phyloP scores from a whole-genome alignment of 2,329 filamentous ascomycete genomes.

The Keithomyces neogunnii region DNA sequence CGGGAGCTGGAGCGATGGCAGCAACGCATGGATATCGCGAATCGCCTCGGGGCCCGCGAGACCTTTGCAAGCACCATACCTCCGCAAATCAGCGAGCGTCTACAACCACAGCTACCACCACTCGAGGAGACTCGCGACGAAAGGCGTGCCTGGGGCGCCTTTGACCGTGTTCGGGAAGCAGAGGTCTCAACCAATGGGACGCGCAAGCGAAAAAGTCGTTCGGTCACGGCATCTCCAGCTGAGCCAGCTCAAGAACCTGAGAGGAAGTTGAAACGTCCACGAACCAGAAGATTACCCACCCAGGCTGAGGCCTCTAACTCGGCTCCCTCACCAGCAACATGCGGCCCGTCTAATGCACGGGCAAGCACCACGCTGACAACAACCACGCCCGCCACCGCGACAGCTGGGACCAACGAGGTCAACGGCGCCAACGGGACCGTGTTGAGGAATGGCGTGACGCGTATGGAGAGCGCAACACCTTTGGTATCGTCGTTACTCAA shows the following conservation, averaged over 20 bases:
- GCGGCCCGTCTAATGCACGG: conserved; percentile 18
- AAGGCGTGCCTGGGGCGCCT: conserved; percentile 77
- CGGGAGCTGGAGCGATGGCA: conserved; percentile 69
- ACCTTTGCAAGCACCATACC: conserved; percentile 59
- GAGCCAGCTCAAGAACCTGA: conserved; percentile 64
- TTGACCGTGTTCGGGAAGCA: conserved; percentile 73
- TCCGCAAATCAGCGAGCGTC: conserved; percentile 50
- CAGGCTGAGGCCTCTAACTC: conserved; percentile 39
- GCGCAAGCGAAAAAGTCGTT: conserved; percentile 68
- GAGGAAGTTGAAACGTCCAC: conserved; percentile 78
- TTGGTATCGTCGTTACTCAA: conserved; percentile 81
- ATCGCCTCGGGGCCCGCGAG: conserved; percentile 65
- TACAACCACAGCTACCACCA: conserved; percentile 48
- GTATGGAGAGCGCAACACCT: conserved; percentile 50
- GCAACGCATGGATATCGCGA: conserved; percentile 72
- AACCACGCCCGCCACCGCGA: background rate
- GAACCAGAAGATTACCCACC: conserved; percentile 58
- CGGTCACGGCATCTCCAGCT: conserved; percentile 60
- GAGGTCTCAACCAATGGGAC: conserved; percentile 40
- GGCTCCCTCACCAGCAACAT: conserved; percentile 22
- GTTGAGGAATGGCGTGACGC: conserved; percentile 15
- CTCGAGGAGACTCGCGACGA: conserved; percentile 68
- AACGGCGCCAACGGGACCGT: conserved; percentile 8
- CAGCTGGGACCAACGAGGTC: background rate
- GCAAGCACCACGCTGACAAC: conserved; percentile 8